Base-by-base conservation (phyloP, 106 monocot genomes). In the Gastrodia elata region DNA sequence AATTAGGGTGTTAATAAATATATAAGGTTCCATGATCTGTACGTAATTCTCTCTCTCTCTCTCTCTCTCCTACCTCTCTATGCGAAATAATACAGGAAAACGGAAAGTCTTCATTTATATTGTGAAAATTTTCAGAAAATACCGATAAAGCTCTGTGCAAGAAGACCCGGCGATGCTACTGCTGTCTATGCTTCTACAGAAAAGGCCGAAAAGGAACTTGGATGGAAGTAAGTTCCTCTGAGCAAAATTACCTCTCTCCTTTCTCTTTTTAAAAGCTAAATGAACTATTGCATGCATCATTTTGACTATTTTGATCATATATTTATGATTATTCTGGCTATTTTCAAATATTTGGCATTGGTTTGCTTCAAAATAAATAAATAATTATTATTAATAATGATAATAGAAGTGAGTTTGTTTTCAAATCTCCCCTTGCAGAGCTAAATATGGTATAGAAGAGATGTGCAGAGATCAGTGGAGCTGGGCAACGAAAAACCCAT, bases 151-250 rank as follows among this genome's bases (percentile, higher is more conserved):
- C 57, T 93, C 42, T 93, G 87, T 69, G 85, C 87, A 10, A 81
- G 85, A 33, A 87, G 90, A 55, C 84, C 87, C 1, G 94, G 94
- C 41, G 94, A 94, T 81, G 87, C 90, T 55, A 94, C 90, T 6
- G 83, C 58, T 44, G 87, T 94, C 68, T 90, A 86, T 78, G 85
- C 94, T 20, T 94, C 94, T 18, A 86, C 89, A 18, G 87, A 88
- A 61, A 88, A 86, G 77, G 94, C 90, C 36, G 39, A 77, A 27
- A 88, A 85, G 41, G 87, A 94, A 71, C 87, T 94, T 36, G 90
- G 86, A 9, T 94, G 94, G 94, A 88, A 80, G 94, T 94, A 89
- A 77, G 39, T 64, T 38, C 28, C 52, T 22, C 52, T 22, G 22
- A 22, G 20, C n/a, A n/a, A n/a, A n/a, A n/a, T n/a, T n/a, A n/a